Conservation (phyloP, 768 basidiomycete genomes). For the Daedaleopsis nitida region DNA sequence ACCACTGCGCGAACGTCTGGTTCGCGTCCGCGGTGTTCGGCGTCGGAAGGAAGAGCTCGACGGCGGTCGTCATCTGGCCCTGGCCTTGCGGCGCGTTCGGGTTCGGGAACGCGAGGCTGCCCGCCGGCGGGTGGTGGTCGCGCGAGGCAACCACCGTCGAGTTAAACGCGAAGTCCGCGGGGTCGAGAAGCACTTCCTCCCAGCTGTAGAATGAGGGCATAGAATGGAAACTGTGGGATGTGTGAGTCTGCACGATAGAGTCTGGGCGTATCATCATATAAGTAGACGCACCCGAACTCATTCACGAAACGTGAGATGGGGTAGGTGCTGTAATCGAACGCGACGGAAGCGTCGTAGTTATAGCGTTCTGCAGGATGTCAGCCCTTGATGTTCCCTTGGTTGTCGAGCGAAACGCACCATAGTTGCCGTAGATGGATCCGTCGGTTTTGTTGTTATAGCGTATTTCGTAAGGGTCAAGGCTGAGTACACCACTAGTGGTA, state of each 20-base stretch:
- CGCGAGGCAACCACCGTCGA: conserved; percentile 57
- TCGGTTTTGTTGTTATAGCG: conserved; percentile 51
- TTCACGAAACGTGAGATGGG: conserved; percentile 56
- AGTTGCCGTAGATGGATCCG: conserved; percentile 58
- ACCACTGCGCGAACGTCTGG: conserved; percentile 65
- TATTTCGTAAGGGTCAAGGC: conserved; percentile 54
- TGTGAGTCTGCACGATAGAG: background rate
- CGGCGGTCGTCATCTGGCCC: conserved; percentile 51
- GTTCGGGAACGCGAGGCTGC: conserved; percentile 53
- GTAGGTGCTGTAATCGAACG: conserved; percentile 56
- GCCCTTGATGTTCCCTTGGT: background rate
- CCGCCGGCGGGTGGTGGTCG: conserved; percentile 58
- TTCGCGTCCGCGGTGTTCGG: conserved; percentile 50
- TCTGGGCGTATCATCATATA: background rate
- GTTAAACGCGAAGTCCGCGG: conserved; percentile 58
- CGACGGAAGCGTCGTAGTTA: conserved; percentile 53
- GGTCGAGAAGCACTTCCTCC: conserved; percentile 54
- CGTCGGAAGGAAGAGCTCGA: conserved; percentile 57
- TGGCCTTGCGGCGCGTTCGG: conserved; percentile 57
- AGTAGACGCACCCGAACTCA: conserved; percentile 52
- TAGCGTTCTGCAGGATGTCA: conserved; percentile 46
- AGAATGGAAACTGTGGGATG: conserved; percentile 52
- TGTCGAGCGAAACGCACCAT: conserved; percentile 33
- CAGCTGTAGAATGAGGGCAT: conserved; percentile 65
- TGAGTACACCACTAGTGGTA: conserved; percentile 58